Evolutionary conservation across 2,329 filamentous ascomycete genomes (phyloP), one percentile per base, ranked within the genome.

Genomic region (Anthostomella pinea): DNA sequence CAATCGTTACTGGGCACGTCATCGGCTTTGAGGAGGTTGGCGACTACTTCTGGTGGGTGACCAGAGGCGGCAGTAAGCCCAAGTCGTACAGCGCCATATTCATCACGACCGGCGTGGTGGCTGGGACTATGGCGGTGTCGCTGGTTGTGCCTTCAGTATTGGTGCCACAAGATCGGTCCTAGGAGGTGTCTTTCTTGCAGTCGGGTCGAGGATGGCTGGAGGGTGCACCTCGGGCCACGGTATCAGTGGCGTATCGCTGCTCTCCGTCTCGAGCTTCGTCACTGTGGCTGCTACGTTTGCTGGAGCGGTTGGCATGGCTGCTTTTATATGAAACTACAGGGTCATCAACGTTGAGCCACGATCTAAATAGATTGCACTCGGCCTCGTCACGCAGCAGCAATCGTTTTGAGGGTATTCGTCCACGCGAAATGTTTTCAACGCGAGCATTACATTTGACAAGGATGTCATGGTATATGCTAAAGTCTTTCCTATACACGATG

Each of bases 211-310:
- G 31, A 53, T 84, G 36, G 81, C 76, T 0, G 80, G 79, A 2
- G 82, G 82, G 0, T 86, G 82, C 46, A 83, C 81, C 0, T 81
- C 77, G 5, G 81, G 82, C 0, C 82, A 86, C 54, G 82, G 82
- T 0, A 79, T 86, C 45, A 83, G 76, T 40, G 82, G 82, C 0
- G 70, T 85, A 52, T 74, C 76, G n/a, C 63, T 80, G 41, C 63
- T 85, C 33, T 79, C 75, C 0, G 60, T 74, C 4, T 75, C 79
- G 8, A 85, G 81, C 51, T 67, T 83, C 37, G 57, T 85, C 9
- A 81, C 77, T 0, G 77, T 83, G 16, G 70, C 59, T 3, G 63
- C 70, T 5, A 72, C 79, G 48, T 83, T 85, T 63, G 69, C 54
- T 1, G 68, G 68, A 1, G 80, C 77, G 2, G 63, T 70, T 21